Base-by-base conservation (phyloP, 2,329 filamentous ascomycete genomes). In the Cladophialophora exuberans region DNA sequence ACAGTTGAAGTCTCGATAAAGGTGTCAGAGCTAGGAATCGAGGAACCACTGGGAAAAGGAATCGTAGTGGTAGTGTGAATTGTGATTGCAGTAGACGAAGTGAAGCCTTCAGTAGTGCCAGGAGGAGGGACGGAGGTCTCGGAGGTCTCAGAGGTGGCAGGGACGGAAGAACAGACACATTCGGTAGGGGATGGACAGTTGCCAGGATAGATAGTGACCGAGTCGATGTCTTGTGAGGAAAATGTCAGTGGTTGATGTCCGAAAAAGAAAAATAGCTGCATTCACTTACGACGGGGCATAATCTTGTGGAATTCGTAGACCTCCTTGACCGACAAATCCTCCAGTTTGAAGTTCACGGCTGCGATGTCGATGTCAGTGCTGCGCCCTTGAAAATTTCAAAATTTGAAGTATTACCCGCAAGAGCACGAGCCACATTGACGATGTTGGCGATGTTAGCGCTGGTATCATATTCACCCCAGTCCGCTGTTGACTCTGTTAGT, bases 201-300 rank as follows among this genome's bases (percentile, higher is more conserved):
- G n/a, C 45, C 17, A 4, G 57, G 36, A 9, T 49, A 45, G 28
- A 60, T 50, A 28, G 54, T 57, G 31, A 51, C 31, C 2, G 39
- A 23, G 42, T 53, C 7, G 41, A 39, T 23, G 47, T 52, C 42
- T 36, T 52, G 42, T 47, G 49, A 23, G 38, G 25, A 50, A 5
- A 43, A 54, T n/a, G 43, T 61, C 39, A 59, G 57, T 41, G n/a
- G n/a, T n/a, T n/a, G n/a, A n/a, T n/a, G n/a, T n/a, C 17, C 10
- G 28, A 42, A 39, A 39, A 26, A n/a, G 5, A 15, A 15, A 15
- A 55, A n/a, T 22, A 9, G n/a, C 28, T 46, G 22, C 10, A n/a
- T 13, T n/a, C 35, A 56, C 62, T 56, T 57, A 64, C 62, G 47
- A 28, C 59, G 59, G 38, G 53, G 51, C 20, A 62, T 43, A 39